phyloP scores from a whole-genome alignment of 192 early-diverging fungal species.

The Coemansia sp. region DNA sequence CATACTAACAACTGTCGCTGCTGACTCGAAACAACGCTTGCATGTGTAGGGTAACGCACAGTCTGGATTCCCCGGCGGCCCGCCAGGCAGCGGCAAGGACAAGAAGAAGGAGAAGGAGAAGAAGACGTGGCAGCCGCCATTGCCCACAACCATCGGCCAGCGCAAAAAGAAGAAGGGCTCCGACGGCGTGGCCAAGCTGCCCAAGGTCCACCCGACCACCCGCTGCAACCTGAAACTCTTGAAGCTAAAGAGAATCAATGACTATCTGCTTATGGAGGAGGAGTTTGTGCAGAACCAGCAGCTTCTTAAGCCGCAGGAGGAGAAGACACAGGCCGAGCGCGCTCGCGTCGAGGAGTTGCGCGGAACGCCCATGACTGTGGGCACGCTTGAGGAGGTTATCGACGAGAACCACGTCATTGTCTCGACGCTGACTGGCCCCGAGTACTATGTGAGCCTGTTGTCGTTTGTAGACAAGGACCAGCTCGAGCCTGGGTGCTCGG shows the following conservation, averaged over 20 bases:
- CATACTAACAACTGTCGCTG: neutral
- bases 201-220: slow-evolving; percentile 97
- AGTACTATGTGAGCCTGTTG: slow-evolving; percentile 97
- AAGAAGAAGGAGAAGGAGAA: slow-evolving; percentile 78
- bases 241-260: slow-evolving; percentile 97
- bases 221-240: slow-evolving; percentile 96
- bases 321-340: slow-evolving; percentile 90
- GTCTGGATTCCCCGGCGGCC: slow-evolving; percentile 66
- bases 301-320: slow-evolving; percentile 93
- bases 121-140: slow-evolving; percentile 98
- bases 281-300: slow-evolving; percentile 99
- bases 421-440: slow-evolving; percentile 83
- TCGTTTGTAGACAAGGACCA: slow-evolving; percentile 99
- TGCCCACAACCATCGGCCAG: slow-evolving; percentile 98
- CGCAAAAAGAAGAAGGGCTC: slow-evolving; percentile 94
- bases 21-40: neutral
- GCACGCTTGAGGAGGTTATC: slow-evolving; percentile 97
- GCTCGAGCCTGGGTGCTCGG: slow-evolving; percentile 94
- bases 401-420: slow-evolving; percentile 99
- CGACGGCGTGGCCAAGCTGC: slow-evolving; percentile 86
- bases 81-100: slow-evolving; percentile 61
- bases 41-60: slow-evolving; percentile 77
- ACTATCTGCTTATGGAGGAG: slow-evolving; percentile 97
- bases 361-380: slow-evolving; percentile 95
- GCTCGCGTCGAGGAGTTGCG: slow-evolving; percentile 92